Evolutionary conservation across 2,329 filamentous ascomycete species (phyloP).

Genomic region (Botrytis hyacinthi): DNA sequence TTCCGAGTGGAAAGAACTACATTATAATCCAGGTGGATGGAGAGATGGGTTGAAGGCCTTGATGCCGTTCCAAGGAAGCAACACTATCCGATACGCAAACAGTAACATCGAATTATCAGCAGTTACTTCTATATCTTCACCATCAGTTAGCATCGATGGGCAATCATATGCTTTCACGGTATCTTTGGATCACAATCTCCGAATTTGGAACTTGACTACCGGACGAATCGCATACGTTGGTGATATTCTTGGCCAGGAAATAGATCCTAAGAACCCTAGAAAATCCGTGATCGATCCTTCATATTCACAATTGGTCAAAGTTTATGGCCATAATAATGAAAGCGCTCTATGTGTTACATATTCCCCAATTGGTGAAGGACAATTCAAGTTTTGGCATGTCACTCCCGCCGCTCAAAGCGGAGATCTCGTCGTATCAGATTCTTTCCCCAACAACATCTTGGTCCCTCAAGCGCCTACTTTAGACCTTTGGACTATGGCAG

Average conservation of each 20-base stretch:
- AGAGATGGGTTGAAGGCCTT: constrained; percentile 63
- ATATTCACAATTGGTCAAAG: constrained; percentile 71
- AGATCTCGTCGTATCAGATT: constrained; percentile 64
- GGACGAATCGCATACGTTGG: constrained; percentile 74
- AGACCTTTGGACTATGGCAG: constrained; percentile 76
- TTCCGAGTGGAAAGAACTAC: constrained; percentile 64
- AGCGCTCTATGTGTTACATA: constrained; percentile 70
- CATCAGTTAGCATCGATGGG: constrained; percentile 46
- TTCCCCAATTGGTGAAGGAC: constrained; percentile 80
- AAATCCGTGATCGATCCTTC: constrained; percentile 77
- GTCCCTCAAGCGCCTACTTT: constrained; percentile 69
- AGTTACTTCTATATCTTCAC: constrained; percentile 60
- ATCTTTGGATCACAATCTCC: constrained; percentile 82
- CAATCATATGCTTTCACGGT: constrained; percentile 69
- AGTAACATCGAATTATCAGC: constrained; percentile 65
- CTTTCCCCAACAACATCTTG: constrained; percentile 64
- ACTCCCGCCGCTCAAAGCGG: constrained; percentile 58
- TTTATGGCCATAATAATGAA: constrained; percentile 59
- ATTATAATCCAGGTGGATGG: constrained; percentile 74
- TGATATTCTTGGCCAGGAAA: constrained; percentile 70
- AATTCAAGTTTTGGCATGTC: constrained; percentile 92
- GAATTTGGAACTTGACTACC: constrained; percentile 84
- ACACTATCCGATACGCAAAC: constrained; percentile 62
- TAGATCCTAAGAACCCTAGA: constrained; percentile 65
- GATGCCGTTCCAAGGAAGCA: constrained; percentile 63